Conservation (phyloP, 805 yeast genomes). For the Teunomyces aglyptinius region DNA sequence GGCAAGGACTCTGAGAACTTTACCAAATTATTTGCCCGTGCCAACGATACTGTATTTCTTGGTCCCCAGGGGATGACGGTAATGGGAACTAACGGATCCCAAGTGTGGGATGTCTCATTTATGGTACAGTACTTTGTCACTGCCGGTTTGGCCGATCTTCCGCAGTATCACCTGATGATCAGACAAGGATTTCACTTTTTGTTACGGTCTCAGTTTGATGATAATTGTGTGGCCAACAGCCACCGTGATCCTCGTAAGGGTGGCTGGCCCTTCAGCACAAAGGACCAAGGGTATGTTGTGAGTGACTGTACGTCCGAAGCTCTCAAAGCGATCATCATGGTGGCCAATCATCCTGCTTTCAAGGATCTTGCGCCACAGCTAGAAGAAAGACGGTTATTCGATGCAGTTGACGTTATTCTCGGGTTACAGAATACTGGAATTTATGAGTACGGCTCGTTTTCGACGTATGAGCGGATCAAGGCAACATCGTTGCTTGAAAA, state of each 20-base stretch:
- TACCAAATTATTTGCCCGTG: conserved; percentile 51
- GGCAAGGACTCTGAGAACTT: conserved; percentile 67
- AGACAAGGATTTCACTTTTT: conserved; percentile 68
- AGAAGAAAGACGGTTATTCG: conserved; percentile 50
- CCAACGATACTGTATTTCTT: conserved; percentile 75
- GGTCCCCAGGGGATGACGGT: conserved; percentile 90
- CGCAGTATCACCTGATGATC: conserved; percentile 64
- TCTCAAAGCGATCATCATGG: conserved; percentile 90
- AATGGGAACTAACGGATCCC: conserved; percentile 97
- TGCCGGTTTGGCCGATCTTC: conserved; percentile 73
- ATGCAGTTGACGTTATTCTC: conserved; percentile 75
- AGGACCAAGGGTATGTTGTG: conserved; percentile 93
- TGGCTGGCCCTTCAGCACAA: conserved; percentile 95
- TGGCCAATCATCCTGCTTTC: conserved; percentile 60
- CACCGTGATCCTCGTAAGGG: conserved; percentile 84
- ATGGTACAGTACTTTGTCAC: conserved; percentile 77
- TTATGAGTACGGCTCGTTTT: conserved; percentile 86
- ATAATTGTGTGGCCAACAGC: conserved; percentile 72
- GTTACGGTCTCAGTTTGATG: conserved; percentile 79
- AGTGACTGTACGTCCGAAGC: conserved; percentile 98
- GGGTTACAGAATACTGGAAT: conserved; percentile 73
- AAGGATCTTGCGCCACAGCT: conserved; percentile 50
- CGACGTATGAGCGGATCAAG: conserved; percentile 84
- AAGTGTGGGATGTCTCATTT: conserved; percentile 95
- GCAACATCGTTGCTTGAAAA: conserved; percentile 74